phyloP scores from a whole-genome alignment of 129 eudicot genomes.

The Pittosporum tobira region DNA sequence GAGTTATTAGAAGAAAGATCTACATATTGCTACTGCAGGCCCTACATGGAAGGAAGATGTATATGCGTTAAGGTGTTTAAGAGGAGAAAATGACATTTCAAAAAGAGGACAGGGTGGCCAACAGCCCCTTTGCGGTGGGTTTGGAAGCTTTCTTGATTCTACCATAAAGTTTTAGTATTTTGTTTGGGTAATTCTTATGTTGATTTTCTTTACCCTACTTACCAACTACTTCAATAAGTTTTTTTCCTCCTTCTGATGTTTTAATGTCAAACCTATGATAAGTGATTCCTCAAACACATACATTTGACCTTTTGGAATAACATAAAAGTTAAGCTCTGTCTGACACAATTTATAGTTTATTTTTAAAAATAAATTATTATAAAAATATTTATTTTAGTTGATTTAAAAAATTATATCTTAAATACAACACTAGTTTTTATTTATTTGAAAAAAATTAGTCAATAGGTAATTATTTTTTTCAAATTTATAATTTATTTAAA shows the following conservation, averaged over 20 bases:
- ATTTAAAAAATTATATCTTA: no score
- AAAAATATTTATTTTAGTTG: no score
- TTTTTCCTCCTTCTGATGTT: background rate
- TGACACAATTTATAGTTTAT: no score
- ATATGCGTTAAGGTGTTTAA: conserved; percentile 22
- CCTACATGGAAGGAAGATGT: conserved; percentile 34
- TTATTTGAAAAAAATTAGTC: no score
- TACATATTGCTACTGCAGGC: conserved; percentile 31
- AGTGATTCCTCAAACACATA: no score
- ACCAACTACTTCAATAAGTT: background rate
- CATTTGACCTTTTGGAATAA: background rate
- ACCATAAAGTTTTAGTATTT: conserved; percentile 4
- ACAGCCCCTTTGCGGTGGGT: conserved; percentile 36
- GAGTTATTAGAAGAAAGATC: conserved; percentile 36
- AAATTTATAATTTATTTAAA: no score
- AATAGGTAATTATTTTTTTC: no score
- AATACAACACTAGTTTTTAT: background rate
- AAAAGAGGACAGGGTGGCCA: conserved; percentile 24
- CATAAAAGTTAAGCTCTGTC: background rate
- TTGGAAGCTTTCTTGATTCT: conserved; percentile 29
- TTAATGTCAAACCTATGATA: background rate
- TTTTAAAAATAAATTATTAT: no score
- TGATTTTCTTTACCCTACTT: background rate
- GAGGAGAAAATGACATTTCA: conserved; percentile 41
- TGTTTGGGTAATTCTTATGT: background rate